phyloP scores from a whole-genome alignment of 768 basidiomycete species.

The Pisolithus microcarpus region DNA sequence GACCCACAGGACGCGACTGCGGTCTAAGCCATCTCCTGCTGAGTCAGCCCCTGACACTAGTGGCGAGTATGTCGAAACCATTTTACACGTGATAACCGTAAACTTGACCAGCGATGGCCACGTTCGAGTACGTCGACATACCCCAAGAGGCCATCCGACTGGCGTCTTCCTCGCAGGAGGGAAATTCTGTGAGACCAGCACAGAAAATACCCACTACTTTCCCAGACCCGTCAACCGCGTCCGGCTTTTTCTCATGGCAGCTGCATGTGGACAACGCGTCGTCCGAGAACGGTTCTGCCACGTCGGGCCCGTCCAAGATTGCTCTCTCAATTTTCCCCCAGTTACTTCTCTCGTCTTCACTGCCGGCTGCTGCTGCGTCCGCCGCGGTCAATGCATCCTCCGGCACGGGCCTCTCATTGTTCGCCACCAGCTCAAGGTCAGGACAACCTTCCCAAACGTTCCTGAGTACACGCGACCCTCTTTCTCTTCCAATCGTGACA shows the following conservation, averaged over 20 bases:
- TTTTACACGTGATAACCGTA: not conserved
- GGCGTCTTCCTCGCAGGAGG: slow-evolving; percentile 15
- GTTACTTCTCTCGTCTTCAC: slow-evolving; percentile 21
- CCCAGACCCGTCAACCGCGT: slow-evolving; percentile 27
- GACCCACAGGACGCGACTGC: too few species aligned
- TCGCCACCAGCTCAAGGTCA: slow-evolving; percentile 12
- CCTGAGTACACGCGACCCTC: slow-evolving; percentile 51
- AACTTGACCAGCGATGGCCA: slow-evolving; percentile 18
- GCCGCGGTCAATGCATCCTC: not conserved
- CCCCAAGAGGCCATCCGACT: slow-evolving; percentile 34
- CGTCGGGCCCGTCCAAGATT: slow-evolving; percentile 15
- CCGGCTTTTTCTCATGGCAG: not conserved
- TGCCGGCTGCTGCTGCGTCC: not conserved
- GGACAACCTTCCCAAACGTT: slow-evolving; percentile 24
- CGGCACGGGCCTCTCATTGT: slow-evolving; percentile 2
- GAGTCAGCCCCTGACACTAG: too few species aligned
- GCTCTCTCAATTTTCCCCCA: slow-evolving; percentile 31
- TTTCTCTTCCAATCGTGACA: slow-evolving; percentile 68
- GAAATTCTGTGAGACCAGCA: slow-evolving; percentile 26
- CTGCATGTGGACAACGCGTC: not conserved
- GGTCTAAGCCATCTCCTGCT: too few species aligned
- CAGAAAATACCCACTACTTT: slow-evolving; percentile 38
- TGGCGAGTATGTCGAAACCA: not conserved
- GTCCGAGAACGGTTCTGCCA: slow-evolving; percentile 15
- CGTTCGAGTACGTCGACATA: slow-evolving; percentile 35